Percentiles rank a stretch among this genome's conserved stretches.
These are phyloP conservation scores for Volvox reticuliferus DNA, from an alignment of 139 green algal species.

Conservation along the genomic window DNA sequence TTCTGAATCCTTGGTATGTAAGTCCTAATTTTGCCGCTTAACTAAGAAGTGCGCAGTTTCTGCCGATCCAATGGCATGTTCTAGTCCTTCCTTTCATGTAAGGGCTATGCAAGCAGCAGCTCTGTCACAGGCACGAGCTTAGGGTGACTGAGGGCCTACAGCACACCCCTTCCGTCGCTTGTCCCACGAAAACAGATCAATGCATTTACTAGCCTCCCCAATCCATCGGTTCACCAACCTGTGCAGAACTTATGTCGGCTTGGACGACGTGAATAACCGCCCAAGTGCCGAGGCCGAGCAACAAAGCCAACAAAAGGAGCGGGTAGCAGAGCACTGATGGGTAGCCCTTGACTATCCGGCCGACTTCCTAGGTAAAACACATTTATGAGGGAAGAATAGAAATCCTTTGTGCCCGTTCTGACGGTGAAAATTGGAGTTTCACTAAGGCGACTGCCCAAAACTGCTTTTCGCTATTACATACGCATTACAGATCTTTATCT, in stretches of 20 bases:
- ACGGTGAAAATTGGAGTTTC: neutral
- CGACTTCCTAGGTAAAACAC: neutral
- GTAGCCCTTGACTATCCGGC: neutral
- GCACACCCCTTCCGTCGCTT: neutral
- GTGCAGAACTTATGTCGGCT: neutral
- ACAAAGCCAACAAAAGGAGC: neutral
- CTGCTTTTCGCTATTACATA: neutral
- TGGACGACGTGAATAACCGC: neutral
- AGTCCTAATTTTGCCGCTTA: too few relatives aligned
- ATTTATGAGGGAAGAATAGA: neutral
- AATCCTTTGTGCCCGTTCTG: neutral
- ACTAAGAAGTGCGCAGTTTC: too few relatives aligned
- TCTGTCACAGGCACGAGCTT: neutral
- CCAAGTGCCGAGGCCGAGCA: conserved; percentile 4
- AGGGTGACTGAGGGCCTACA: neutral
- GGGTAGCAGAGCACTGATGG: neutral
- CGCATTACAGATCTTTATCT: neutral
- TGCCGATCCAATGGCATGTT: neutral
- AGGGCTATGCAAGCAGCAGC: neutral
- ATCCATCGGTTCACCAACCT: neutral
- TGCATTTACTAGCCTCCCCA: neutral
- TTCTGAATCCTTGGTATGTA: too few relatives aligned
- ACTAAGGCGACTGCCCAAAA: neutral
- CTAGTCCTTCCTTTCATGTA: neutral
- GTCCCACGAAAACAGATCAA: neutral